A percentile compares a stretch with the other conserved stretches of the same genome.
These are phyloP conservation scores for Quercus robur DNA, from an alignment of 306 rosid species.

Conservation along the genomic window DNA sequence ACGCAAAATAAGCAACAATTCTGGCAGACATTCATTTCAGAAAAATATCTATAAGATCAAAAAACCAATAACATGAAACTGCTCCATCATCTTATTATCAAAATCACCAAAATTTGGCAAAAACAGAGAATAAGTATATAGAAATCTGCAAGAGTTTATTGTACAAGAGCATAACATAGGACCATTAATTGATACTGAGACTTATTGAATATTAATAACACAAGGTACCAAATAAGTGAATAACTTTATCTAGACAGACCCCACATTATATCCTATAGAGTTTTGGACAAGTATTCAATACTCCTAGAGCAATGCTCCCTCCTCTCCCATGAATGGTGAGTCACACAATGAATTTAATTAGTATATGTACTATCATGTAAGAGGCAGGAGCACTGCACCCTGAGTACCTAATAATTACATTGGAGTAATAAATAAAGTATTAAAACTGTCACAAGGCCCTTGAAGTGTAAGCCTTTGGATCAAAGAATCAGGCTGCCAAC, in stretches of 20 bases:
- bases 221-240: background rate
- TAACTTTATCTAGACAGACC: background rate
- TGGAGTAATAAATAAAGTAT: background rate
- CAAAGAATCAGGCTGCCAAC: background rate
- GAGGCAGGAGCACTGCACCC: too few species aligned
- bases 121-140: background rate
- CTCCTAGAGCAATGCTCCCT: too few species aligned
- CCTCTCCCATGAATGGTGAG: too few species aligned
- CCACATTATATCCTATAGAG: background rate
- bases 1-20: conserved; percentile 33
- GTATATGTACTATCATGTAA: too few species aligned
- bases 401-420: too few species aligned
- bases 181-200: background rate
- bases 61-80: background rate
- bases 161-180: background rate
- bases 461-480: background rate
- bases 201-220: background rate
- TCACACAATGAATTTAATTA: too few species aligned
- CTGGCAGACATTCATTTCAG: background rate
- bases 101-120: background rate
- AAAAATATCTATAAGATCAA: background rate
- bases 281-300: too few species aligned
- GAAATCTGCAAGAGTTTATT: background rate
- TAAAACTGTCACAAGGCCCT: background rate
- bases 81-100: background rate